These are phyloP conservation scores for Coemansia sp. DNA, from an alignment of 192 early-diverging fungal genomes.

Conservation along the genomic window DNA sequence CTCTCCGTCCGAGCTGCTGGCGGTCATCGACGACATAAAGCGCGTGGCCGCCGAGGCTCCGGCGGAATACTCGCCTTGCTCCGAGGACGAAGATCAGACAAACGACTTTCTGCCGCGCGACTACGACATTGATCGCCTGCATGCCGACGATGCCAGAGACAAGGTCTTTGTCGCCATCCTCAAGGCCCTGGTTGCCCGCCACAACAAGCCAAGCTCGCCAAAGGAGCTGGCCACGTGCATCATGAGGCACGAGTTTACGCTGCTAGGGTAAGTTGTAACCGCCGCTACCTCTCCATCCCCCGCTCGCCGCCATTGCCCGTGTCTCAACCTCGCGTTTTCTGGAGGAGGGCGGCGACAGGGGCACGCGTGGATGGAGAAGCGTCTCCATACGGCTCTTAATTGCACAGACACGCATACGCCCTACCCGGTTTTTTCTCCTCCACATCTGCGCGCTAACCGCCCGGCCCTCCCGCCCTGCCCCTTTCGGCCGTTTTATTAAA, in stretches of 20 bases:
- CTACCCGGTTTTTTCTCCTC: too few species aligned
- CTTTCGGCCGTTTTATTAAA: too few species aligned
- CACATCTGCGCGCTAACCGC: too few species aligned
- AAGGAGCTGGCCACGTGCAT: conserved; percentile 78
- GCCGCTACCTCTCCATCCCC: too few species aligned
- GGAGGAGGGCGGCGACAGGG: too few species aligned
- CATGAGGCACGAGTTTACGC: conserved; percentile 72
- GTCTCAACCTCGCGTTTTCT: too few species aligned
- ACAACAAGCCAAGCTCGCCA: conserved; percentile 77
- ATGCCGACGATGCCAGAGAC: conserved; percentile 75
- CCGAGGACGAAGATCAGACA: conserved; percentile 34
- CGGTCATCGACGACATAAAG: conserved; percentile 43
- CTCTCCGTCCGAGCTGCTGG: conserved; percentile 37
- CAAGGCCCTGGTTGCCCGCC: conserved; percentile 70
- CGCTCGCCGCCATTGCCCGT: too few species aligned
- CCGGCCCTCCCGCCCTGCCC: too few species aligned
- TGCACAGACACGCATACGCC: too few species aligned
- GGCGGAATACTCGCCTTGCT: not conserved
- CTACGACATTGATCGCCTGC: conserved; percentile 53
- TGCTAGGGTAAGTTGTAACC: conserved; percentile 68
- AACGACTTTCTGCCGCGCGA: conserved; percentile 37
- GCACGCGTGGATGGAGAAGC: too few species aligned
- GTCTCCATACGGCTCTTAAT: too few species aligned
- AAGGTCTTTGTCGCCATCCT: conserved; percentile 86
- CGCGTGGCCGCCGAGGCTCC: conserved; percentile 27